Percentiles rank a stretch among this genome's conserved stretches.
These are phyloP conservation scores for Aspergillus funiculosus DNA, from an alignment of 495 filamentous ascomycete genomes.

Conservation along the genomic window DNA sequence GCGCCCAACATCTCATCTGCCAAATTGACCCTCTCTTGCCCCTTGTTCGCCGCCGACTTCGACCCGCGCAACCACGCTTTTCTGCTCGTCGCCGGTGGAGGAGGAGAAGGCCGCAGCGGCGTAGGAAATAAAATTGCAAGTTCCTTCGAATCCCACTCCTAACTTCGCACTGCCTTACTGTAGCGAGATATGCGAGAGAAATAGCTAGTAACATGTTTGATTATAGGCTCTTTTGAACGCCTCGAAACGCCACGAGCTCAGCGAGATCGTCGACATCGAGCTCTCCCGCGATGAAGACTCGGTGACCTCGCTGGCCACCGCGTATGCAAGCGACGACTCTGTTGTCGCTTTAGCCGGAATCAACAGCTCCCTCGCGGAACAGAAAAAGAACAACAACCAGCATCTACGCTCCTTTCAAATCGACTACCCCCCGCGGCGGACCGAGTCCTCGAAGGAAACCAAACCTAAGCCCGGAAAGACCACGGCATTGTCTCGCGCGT, in stretches of 20 bases:
- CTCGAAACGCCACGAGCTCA: constrained; percentile 54
- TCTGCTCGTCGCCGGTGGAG: constrained; percentile 84
- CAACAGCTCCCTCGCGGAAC: constrained; percentile 69
- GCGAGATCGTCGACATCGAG: constrained; percentile 65
- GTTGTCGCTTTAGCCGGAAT: constrained; percentile 72
- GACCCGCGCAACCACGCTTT: constrained; percentile 69
- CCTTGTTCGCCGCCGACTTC: constrained; percentile 87
- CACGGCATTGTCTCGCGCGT: constrained; percentile 49
- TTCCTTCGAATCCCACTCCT: constrained; percentile 9
- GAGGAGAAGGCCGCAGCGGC: constrained; percentile 77
- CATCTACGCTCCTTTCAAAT: constrained; percentile 80
- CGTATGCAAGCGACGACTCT: constrained; percentile 49
- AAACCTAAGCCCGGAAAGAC: constrained; percentile 20
- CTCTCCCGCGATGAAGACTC: constrained; percentile 87
- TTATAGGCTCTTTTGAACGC: constrained; percentile 64
- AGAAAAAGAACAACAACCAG: constrained; percentile 72
- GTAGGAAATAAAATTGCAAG: constrained; percentile 86
- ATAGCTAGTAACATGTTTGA: not conserved
- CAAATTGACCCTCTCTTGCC: constrained; percentile 72
- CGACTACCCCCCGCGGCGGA: constrained; percentile 34
- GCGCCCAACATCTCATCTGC: constrained; percentile 53
- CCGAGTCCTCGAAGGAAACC: not conserved
- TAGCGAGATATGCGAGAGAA: not conserved
- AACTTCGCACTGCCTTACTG: constrained; percentile 3
- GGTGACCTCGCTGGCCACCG: constrained; percentile 72